phyloP scores from a whole-genome alignment of 139 green algal species.

The Raphidocelis subcapitata region DNA sequence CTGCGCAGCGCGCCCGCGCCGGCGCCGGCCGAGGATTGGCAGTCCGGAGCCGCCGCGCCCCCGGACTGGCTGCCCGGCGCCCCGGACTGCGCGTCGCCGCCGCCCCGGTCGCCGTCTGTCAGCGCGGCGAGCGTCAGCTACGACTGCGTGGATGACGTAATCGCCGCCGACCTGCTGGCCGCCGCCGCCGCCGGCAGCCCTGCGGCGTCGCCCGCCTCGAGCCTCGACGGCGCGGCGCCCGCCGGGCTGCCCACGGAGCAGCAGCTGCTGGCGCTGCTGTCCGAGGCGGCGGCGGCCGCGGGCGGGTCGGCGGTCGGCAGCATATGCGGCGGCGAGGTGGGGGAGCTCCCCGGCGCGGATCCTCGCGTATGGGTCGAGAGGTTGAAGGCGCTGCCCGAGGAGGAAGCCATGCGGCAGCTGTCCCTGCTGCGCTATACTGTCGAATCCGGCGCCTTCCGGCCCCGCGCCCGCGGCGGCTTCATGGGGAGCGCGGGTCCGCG shows the following conservation, averaged over 20 bases:
- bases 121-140: not conserved
- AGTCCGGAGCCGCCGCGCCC: too few relatives aligned
- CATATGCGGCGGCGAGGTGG: not conserved
- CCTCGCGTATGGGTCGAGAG: constrained; percentile 9
- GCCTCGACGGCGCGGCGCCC: not conserved
- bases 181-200: not conserved
- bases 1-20: constrained; percentile 20
- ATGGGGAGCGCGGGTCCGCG: not conserved
- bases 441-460: constrained; percentile 5
- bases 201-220: not conserved
- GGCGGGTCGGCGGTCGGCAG: not conserved
- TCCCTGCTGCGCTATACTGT: constrained; percentile 11
- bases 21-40: too few relatives aligned
- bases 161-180: not conserved
- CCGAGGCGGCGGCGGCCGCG: not conserved
- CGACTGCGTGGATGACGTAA: not conserved
- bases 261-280: not conserved
- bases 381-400: constrained; percentile 21
- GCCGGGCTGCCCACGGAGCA: not conserved
- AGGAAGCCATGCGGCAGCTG: constrained; percentile 20
- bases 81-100: not conserved
- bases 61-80: not conserved
- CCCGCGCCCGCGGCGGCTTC: constrained; percentile 3
- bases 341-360: not conserved
- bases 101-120: not conserved